Percentiles rank a stretch among this genome's conserved stretches.
Evolutionary conservation across 2,329 filamentous ascomycete genomes (phyloP).

Genomic region (Aureobasidium melanogenum): DNA sequence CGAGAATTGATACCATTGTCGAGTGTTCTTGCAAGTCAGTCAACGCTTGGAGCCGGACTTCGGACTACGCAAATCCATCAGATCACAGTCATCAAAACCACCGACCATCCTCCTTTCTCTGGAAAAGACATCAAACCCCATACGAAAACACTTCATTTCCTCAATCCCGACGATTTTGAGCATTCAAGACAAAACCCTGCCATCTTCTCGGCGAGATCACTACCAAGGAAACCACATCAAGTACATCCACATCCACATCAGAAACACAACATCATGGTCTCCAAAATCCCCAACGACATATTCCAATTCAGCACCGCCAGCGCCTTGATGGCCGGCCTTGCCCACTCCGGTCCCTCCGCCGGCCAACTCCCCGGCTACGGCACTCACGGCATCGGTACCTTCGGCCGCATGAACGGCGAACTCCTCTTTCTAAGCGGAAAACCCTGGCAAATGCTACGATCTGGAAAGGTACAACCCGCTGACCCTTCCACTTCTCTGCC

Average conservation of each 20-base stretch:
- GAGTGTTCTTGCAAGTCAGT: background rate
- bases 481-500: constrained; percentile 27
- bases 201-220: too few relatives aligned
- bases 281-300: constrained; percentile 36
- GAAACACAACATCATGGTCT: constrained; percentile 23
- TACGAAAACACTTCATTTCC: too few relatives aligned
- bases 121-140: too few relatives aligned
- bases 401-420: constrained; percentile 25
- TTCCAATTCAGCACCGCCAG: constrained; percentile 34
- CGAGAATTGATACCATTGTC: background rate
- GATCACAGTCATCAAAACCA: constrained; percentile 4
- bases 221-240: too few relatives aligned
- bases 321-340: constrained; percentile 30
- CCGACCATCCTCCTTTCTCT: background rate
- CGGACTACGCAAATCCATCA: background rate
- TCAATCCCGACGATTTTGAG: too few relatives aligned
- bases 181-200: too few relatives aligned
- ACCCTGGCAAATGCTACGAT: constrained; percentile 25
- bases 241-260: background rate
- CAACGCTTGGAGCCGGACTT: constrained; percentile 11
- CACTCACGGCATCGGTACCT: constrained; percentile 34
- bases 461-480: constrained; percentile 25
- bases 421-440: constrained; percentile 29
- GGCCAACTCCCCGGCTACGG: constrained; percentile 33
- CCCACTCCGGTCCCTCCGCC: constrained; percentile 25